Evolutionary conservation across 2,329 filamentous ascomycete species (phyloP), one percentile per base, ranked within the genome.

Genomic region (Pseudogymnoascus sp.): DNA sequence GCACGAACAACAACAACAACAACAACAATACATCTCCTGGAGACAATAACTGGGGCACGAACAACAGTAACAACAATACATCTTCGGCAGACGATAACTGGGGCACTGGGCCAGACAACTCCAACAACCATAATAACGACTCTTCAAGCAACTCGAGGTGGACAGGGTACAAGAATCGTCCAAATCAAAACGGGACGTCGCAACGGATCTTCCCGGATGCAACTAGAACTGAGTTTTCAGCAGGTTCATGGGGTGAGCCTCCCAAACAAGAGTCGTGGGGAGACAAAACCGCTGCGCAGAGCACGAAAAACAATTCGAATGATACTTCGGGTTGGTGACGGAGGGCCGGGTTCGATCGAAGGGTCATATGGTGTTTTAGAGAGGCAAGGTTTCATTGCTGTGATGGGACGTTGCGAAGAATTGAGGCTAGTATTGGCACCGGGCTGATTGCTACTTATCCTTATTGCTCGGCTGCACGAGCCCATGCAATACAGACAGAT

Each of bases 201-300:
- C 49, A 55, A 35, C 49, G 49, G 2, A 33, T 55, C 11, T 55
- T 55, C 16, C 49, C 49, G 8, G 59, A 49, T 61, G 64, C 58
- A 21, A 63, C 60, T 38, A 60, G 60, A 14, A 66, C 58, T 14
- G 58, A 41, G 14, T 38, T 67, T 23, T 62, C 61, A 2, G 63
- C 60, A 37, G 65, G 65, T 31, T 65, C 63, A n/a, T 67, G 65
- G 65, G 65, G 52, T 8, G 64, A 60, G 6, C 49, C 49, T 33
- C 10, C 29, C 10, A 55, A 55, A 11, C 49, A 55, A 33, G 49
- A 55, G 29, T 55, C 49, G 2, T 60, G 61, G 60, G 60, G 60
- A 23, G 60, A 62, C 43, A 49, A 59, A 10, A 37, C 29, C 5
- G 60, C 60, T 10, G 60, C 60, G 11, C 60, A 62, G 43, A 62